These are phyloP conservation scores for Aspergillus clavatus DNA, from an alignment of 2,329 filamentous ascomycete genomes.

Conservation along the genomic window DNA sequence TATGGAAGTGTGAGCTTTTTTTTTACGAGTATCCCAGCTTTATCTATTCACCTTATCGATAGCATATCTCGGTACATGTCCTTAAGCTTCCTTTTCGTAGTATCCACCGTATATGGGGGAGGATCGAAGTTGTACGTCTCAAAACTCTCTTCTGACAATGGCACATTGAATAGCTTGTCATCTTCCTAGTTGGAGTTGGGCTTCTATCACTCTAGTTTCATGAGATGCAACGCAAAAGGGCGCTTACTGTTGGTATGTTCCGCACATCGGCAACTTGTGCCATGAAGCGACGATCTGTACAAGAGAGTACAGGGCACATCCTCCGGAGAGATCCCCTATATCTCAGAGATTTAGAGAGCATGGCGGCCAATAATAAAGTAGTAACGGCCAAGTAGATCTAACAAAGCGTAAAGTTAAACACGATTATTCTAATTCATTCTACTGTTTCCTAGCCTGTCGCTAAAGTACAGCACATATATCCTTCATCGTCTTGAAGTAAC, in stretches of 20 bases:
- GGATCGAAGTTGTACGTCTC: slow-evolving; percentile 97
- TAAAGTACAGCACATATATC: too few relatives aligned
- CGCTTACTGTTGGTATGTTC: slow-evolving; percentile 13
- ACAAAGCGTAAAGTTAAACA: background rate
- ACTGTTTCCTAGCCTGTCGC: background rate
- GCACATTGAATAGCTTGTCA: slow-evolving; percentile 80
- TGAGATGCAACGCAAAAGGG: background rate
- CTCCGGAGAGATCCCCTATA: background rate
- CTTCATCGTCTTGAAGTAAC: background rate
- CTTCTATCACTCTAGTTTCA: too few relatives aligned
- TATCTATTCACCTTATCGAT: slow-evolving; percentile 77
- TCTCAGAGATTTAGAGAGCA: slow-evolving; percentile 11
- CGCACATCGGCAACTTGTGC: slow-evolving; percentile 14
- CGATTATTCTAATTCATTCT: background rate
- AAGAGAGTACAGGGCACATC: slow-evolving; percentile 2
- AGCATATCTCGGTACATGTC: slow-evolving; percentile 98
- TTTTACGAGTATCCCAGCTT: too few relatives aligned
- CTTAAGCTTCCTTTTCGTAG: slow-evolving; percentile 92
- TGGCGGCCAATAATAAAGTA: too few relatives aligned
- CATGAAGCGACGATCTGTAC: slow-evolving; percentile 8
- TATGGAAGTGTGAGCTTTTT: slow-evolving; percentile 34
- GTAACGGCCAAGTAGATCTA: too few relatives aligned
- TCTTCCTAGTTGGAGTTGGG: slow-evolving; percentile 60
- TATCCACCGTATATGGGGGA: slow-evolving; percentile 79
- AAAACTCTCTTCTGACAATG: slow-evolving; percentile 90